Evolutionary conservation across 192 early-diverging fungal genomes (phyloP).

Genomic region (Chytriomyces hyalinus): DNA sequence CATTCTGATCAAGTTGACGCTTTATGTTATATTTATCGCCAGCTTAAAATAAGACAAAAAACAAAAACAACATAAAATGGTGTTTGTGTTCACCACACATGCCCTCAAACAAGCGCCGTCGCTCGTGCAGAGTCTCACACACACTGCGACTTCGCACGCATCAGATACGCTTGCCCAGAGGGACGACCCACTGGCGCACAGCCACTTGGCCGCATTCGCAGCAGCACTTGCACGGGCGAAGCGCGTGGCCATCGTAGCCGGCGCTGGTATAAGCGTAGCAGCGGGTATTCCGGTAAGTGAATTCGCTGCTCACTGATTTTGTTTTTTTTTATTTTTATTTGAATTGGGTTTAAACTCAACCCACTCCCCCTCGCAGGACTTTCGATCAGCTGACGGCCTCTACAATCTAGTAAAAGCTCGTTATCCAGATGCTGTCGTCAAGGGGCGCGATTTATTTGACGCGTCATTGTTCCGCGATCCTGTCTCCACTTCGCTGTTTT

Average conservation of each 20-base stretch:
- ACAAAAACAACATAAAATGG: too few species aligned
- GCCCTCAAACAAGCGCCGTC: too few species aligned
- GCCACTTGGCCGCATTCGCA: slow-evolving; percentile 35
- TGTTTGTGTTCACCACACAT: too few species aligned
- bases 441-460: slow-evolving; percentile 86
- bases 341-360: slow-evolving; percentile 1
- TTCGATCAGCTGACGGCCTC: slow-evolving; percentile 81
- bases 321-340: slow-evolving; percentile 13
- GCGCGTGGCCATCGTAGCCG: slow-evolving; percentile 72
- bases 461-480: slow-evolving; percentile 78
- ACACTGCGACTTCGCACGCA: too few species aligned
- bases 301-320: not conserved
- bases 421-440: slow-evolving; percentile 72
- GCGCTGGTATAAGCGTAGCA: slow-evolving; percentile 89
- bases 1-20: too few species aligned
- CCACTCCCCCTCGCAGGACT: slow-evolving; percentile 64
- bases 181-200: not conserved
- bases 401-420: slow-evolving; percentile 81
- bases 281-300: slow-evolving; percentile 77
- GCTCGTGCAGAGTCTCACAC: too few species aligned
- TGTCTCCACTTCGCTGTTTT: slow-evolving; percentile 59
- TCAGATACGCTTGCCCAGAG: too few species aligned
- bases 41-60: too few species aligned
- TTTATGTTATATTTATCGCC: too few species aligned
- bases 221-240: slow-evolving; percentile 32